Conservation (phyloP, 345 rosid genomes). For the Bretschneidera sinensis region DNA sequence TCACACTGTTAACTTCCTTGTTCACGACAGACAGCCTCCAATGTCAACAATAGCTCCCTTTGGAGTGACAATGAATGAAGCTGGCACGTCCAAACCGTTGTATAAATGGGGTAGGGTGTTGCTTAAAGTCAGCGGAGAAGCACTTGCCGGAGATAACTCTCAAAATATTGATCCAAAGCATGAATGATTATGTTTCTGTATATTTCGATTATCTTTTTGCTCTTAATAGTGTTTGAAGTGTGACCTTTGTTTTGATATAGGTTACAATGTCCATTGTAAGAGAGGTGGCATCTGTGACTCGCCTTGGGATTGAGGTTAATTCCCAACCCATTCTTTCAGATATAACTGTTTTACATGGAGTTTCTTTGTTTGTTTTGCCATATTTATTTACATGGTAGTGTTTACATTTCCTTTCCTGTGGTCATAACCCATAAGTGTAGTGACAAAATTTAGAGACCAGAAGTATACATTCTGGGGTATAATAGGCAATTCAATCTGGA, state of each 20-base stretch:
- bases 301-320: slow-evolving; percentile 82
- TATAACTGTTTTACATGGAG: slow-evolving; percentile 7
- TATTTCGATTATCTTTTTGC: slow-evolving; percentile 3
- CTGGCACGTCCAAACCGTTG: slow-evolving; percentile 41
- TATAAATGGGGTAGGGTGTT: slow-evolving; percentile 86
- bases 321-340: neutral
- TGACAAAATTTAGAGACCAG: neutral
- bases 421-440: neutral
- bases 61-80: slow-evolving; percentile 42
- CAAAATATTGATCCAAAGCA: slow-evolving; percentile 93
- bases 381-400: neutral
- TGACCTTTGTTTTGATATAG: slow-evolving; percentile 28
- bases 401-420: neutral
- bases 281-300: slow-evolving; percentile 88
- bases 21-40: slow-evolving; percentile 47
- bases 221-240: slow-evolving; percentile 12
- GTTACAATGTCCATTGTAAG: slow-evolving; percentile 92
- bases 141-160: slow-evolving; percentile 78
- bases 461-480: neutral
- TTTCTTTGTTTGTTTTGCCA: slow-evolving; percentile 6
- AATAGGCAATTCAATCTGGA: neutral
- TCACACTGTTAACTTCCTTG: slow-evolving; percentile 7
- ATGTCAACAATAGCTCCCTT: slow-evolving; percentile 48
- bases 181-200: slow-evolving; percentile 4
- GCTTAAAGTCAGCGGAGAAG: slow-evolving; percentile 98